These are phyloP conservation scores for Wickerhamomyces mucosus DNA, from an alignment of 805 yeast genomes.

Conservation along the genomic window DNA sequence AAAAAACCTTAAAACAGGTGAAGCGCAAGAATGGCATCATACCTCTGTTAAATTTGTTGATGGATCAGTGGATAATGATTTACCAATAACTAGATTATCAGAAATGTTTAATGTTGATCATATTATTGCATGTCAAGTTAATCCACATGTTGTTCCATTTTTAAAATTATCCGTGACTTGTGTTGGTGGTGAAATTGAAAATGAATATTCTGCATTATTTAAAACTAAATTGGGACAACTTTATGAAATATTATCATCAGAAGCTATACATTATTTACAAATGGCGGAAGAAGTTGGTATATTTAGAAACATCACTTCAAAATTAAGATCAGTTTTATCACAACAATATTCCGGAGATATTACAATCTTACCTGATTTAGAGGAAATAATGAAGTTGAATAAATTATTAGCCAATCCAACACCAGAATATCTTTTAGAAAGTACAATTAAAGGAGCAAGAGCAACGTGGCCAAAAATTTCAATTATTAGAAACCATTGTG, in stretches of 20 bases:
- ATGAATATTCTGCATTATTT: constrained; percentile 45
- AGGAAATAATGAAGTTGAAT: constrained; percentile 42
- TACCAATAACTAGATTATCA: constrained; percentile 81
- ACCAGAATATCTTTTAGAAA: constrained; percentile 58
- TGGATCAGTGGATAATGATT: constrained; percentile 91
- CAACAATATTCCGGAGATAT: constrained; percentile 92
- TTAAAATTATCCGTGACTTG: constrained; percentile 57
- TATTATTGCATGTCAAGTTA: constrained; percentile 95
- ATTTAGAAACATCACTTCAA: constrained; percentile 61
- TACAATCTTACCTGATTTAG: constrained; percentile 77
- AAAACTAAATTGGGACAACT: constrained; percentile 42
- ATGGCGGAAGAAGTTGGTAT: constrained; percentile 70
- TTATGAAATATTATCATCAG: constrained; percentile 55
- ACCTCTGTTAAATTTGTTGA: constrained; percentile 78
- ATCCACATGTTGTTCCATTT: constrained; percentile 91
- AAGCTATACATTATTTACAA: constrained; percentile 69
- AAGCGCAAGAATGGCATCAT: constrained; percentile 73
- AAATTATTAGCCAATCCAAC: constrained; percentile 75
- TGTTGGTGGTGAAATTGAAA: constrained; percentile 62
- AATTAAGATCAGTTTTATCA: constrained; percentile 63
- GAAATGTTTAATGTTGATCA: constrained; percentile 98
- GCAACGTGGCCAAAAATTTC: constrained; percentile 93
- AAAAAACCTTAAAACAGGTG: constrained; percentile 66
- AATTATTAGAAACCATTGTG: constrained; percentile 79
- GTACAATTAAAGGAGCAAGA: constrained; percentile 73